These are phyloP conservation scores for Fusarium scirpi DNA, from an alignment of 2,329 filamentous ascomycete species.

Conservation along the genomic window DNA sequence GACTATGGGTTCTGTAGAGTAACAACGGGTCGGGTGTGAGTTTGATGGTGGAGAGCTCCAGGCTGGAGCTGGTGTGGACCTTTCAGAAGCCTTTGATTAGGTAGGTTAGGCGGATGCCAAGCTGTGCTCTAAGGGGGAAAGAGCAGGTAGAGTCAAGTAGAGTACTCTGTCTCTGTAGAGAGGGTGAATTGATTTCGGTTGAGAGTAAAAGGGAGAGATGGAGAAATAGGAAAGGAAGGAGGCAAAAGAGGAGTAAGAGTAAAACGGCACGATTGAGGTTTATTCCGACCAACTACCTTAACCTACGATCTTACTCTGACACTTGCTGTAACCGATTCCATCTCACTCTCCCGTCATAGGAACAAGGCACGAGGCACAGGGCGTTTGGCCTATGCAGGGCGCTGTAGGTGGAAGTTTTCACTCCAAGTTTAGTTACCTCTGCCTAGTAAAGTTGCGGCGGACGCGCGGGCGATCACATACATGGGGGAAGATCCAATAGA, in stretches of 20 bases:
- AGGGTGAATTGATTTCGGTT: background rate
- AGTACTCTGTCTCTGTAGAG: background rate
- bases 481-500: conserved; percentile 30
- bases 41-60: conserved; percentile 46
- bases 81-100: conserved; percentile 34
- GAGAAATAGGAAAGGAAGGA: background rate
- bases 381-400: conserved; percentile 30
- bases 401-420: conserved; percentile 18
- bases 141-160: conserved; percentile 1
- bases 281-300: conserved; percentile 25
- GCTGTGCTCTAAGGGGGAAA: conserved; percentile 23
- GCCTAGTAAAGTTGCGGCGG: conserved; percentile 37
- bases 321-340: conserved; percentile 12
- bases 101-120: conserved; percentile 16
- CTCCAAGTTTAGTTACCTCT: conserved; percentile 21
- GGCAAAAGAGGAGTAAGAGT: conserved; percentile 25
- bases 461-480: conserved; percentile 40
- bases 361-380: conserved; percentile 37
- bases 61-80: conserved; percentile 49
- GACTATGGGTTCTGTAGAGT: conserved; percentile 27
- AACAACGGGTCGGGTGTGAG: conserved; percentile 36
- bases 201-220: background rate
- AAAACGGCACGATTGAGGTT: conserved; percentile 37
- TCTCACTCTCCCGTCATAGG: conserved; percentile 28
- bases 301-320: conserved; percentile 1